A percentile compares a stretch with the other conserved stretches of the same genome.
phyloP scores from a whole-genome alignment of 2,329 filamentous ascomycete species.

The Bipolaris bicolor region DNA sequence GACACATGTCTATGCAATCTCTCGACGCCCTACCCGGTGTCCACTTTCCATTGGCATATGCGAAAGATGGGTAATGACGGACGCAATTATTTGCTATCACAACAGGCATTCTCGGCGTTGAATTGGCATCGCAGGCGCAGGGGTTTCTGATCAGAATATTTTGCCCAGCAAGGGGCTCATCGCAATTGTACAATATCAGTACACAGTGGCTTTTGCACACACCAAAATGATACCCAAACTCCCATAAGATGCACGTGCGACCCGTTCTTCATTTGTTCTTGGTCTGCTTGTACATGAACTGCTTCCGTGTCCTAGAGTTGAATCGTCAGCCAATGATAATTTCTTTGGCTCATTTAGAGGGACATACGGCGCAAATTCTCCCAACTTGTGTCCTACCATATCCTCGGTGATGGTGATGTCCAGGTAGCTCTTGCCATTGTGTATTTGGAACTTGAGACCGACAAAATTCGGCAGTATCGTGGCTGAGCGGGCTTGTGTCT shows the following conservation, averaged over 20 bases:
- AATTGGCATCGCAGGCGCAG: slow-evolving; percentile 28
- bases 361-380: slow-evolving; percentile 85
- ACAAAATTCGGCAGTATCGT: slow-evolving; percentile 94
- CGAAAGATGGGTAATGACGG: slow-evolving; percentile 6
- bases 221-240: slow-evolving; percentile 48
- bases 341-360: neutral
- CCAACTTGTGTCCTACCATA: slow-evolving; percentile 95
- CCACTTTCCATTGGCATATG: neutral
- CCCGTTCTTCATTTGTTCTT: slow-evolving; percentile 66
- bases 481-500: slow-evolving; percentile 83
- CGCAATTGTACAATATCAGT: slow-evolving; percentile 45
- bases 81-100: slow-evolving; percentile 2
- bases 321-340: slow-evolving; percentile 9
- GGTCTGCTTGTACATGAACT: slow-evolving; percentile 71
- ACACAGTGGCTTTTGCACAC: slow-evolving; percentile 35
- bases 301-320: slow-evolving; percentile 66
- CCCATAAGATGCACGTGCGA: slow-evolving; percentile 35
- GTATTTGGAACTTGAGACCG: slow-evolving; percentile 84
- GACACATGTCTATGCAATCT: neutral
- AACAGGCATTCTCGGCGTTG: slow-evolving; percentile 39
- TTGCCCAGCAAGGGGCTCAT: slow-evolving; percentile 23
- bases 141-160: slow-evolving; percentile 17
- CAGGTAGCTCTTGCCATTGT: slow-evolving; percentile 88
- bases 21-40: neutral
- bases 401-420: slow-evolving; percentile 87